Conservation (phyloP, 108 stramenopile genomes). For the Asterionellopsis glacialis region DNA sequence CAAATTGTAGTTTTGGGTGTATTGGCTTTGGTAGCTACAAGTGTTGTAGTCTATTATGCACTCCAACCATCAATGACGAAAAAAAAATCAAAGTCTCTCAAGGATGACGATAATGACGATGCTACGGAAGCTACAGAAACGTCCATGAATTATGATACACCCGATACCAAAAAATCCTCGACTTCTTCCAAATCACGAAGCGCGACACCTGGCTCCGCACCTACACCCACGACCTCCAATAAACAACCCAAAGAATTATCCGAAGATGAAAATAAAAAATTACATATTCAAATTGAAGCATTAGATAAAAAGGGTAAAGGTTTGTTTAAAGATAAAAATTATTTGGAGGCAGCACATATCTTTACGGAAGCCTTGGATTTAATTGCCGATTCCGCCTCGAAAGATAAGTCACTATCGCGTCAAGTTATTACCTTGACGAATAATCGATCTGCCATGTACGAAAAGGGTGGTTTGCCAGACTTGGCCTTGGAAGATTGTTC, state of each 20-base stretch:
- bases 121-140: neutral
- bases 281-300: conserved; percentile 75
- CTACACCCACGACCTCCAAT: no score
- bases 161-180: no score
- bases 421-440: conserved; percentile 82
- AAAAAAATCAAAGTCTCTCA: neutral
- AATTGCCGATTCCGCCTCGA: conserved; percentile 33
- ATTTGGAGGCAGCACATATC: conserved; percentile 69
- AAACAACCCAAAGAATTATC: no score
- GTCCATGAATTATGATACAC: no score
- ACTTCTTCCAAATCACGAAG: no score
- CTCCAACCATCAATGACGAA: conserved; percentile 3
- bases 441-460: conserved; percentile 93
- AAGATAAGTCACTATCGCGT: conserved; percentile 22
- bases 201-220: no score
- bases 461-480: conserved; percentile 77
- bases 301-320: conserved; percentile 83
- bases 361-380: conserved; percentile 80
- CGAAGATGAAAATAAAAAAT: conserved; percentile 24
- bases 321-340: conserved; percentile 77
- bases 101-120: conserved; percentile 4
- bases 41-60: conserved; percentile 18
- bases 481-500: conserved; percentile 79
- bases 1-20: conserved; percentile 21
- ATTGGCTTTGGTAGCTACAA: conserved; percentile 19